Evolutionary conservation across 78 protist genomes (phyloP), one percentile per base, ranked within the genome.

Genomic region (Dictyostelium capitatum): DNA sequence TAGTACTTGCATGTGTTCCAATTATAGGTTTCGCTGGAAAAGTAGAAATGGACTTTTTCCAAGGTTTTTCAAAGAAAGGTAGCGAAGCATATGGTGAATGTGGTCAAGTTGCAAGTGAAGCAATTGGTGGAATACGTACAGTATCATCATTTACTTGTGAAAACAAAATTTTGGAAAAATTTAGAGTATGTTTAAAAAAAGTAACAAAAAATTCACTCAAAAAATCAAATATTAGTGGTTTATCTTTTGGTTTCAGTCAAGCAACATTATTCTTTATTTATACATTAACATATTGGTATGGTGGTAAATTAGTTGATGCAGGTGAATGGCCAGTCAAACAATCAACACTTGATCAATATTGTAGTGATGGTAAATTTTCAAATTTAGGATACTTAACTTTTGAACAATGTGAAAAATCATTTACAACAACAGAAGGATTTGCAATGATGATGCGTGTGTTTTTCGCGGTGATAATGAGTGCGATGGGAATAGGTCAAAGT

Each of bases 1-100:
- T 96, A 11, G 53, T 97, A 2, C 28, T 96, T 43, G 97, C 95
- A 0, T 85, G 97, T 32, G 92, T 95, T 6, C 98, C 98, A 23
- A 65, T 83, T 7, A 69, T 95, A n/a, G 93, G 62, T 20, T 87
- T 87, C 19, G 62, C 93, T 0, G 93, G 85, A 37, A 87, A 87
- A 46, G 69, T 87, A 47, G 93, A 87, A 77, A 87, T 87, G 93
- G 93, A 87, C 30, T 87, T 87, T 53, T 75, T 87, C 78, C 78
- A 48, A 57, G 93, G 93, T 62, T 87, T 87, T 67, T 77, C 85
- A 56, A 46, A 87, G n/a, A 80, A 87, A 32, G 54, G 67, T n/a
- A 87, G 78, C 37, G 93, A 85, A 23, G 93, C 96, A 2, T 94
- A 87, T 32, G 92, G 79, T 7, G 54, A 51, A 15, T 80, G 83